Base-by-base conservation (phyloP, 176 grass and related monocot genomes). In the Eleusine indica region DNA sequence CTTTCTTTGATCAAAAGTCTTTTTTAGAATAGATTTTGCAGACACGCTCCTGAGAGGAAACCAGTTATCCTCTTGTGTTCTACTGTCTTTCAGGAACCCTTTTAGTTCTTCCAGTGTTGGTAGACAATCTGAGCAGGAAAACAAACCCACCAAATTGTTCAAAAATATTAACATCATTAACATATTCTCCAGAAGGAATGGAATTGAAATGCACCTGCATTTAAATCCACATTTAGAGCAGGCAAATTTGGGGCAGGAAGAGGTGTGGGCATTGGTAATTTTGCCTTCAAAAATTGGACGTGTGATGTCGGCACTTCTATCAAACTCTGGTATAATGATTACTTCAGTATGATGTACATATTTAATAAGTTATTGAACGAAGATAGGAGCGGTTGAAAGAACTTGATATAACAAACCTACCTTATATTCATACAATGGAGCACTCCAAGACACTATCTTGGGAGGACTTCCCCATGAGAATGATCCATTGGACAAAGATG, bases 101-200 rank as follows among this genome's bases (percentile, higher is more conserved):
- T 98, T 95, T 83, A 95, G 53, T 76, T 95, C 96, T 80, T 91
- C 83, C 38, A 98, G 80, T 75, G 91, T 88, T 21, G 96, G 93
- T 67, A 98, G 44, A 78, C 28, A 74, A 80, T 93, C 96, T 98
- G 82, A 87, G 87, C 48, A 78, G 21, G 68, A 67, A 80, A 67
- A 66, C 35, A 6, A 53, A 43, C 7, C 68, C 71, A 73, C 9
- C 1, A 67, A 68, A 73, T 84, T 83, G 54, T 18, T 72, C 61
- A 82, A 83, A 73, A 21, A 72, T 70, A 81, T 73, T 18, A 8
- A 51, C 37, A 25, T 84, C 42, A 80, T 56, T 43, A 87, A 73
- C 54, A 28, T 32, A 77, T 40, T 77, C 18, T 72, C 25, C 37
- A 75, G 47, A 56, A 30, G 13, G 4, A 83, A 78, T 48, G 82